Conservation (phyloP, 140 eudicot species). For the Cichorium intybus region DNA sequence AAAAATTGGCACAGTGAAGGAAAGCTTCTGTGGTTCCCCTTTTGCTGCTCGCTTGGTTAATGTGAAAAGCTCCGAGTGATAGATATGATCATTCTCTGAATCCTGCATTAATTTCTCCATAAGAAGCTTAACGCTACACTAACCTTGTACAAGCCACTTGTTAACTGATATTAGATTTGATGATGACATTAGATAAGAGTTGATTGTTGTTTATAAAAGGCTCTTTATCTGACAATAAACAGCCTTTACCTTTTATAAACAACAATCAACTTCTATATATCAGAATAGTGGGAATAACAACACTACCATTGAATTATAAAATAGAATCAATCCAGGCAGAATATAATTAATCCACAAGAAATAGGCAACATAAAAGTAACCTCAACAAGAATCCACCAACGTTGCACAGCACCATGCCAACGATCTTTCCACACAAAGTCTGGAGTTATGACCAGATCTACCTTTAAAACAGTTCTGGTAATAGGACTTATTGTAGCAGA, state of each 20-base stretch:
- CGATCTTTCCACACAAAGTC: conserved; percentile 99
- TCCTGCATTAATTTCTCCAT: conserved; percentile 51
- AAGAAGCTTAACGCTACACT: conserved; percentile 20
- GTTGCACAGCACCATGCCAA: conserved; percentile 89
- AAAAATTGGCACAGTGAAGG: conserved; percentile 94
- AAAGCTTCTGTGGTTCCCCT: conserved; percentile 92
- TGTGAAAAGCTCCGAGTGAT: conserved; percentile 96
- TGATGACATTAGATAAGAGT: no score
- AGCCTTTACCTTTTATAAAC: no score
- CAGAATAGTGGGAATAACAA: no score
- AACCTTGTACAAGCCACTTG: no score
- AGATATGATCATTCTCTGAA: conserved; percentile 96
- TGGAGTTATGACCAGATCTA: conserved; percentile 83
- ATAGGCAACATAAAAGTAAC: conserved; percentile 39
- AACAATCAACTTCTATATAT: no score
- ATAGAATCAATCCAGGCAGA: no score
- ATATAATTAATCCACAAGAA: no score
- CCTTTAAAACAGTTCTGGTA: conserved; percentile 98
- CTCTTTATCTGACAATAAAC: no score
- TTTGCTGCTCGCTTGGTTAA: conserved; percentile 78
- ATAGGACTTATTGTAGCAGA: conserved; percentile 98
- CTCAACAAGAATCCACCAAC: conserved; percentile 99
- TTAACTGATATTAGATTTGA: no score
- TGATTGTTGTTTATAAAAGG: no score
- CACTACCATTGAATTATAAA: not conserved